Percentiles rank a stretch among this genome's conserved stretches.
Conservation (phyloP, 192 early-diverging fungal species). For the Kickxella alabastrina region DNA sequence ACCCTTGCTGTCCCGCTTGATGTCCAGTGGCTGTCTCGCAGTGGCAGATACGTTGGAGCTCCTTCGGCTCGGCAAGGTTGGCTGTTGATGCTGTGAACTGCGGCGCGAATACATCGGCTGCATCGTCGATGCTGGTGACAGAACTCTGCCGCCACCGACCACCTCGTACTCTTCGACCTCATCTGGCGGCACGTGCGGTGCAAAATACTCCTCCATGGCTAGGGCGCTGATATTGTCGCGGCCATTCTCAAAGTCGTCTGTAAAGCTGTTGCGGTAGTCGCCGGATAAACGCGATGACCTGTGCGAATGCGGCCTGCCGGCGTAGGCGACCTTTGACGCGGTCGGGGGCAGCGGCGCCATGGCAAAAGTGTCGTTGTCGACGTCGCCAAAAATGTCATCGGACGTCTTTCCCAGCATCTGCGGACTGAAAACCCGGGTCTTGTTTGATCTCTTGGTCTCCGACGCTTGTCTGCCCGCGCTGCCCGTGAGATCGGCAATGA, state of each 20-base stretch:
- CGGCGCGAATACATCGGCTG: conserved; percentile 40
- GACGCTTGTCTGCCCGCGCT: neutral
- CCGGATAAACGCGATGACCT: conserved; percentile 11
- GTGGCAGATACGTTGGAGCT: neutral
- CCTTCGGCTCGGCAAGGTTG: conserved; percentile 1
- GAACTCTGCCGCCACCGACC: conserved; percentile 25
- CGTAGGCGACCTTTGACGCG: neutral
- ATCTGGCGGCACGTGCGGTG: conserved; percentile 29
- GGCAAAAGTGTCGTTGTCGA: conserved; percentile 47
- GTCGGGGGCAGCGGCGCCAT: conserved; percentile 2
- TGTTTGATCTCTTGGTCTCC: neutral
- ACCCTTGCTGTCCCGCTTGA: conserved; percentile 10
- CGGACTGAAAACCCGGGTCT: conserved; percentile 11
- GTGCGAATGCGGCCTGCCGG: conserved; percentile 9
- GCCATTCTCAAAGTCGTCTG: conserved; percentile 43
- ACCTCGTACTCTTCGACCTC: conserved; percentile 45
- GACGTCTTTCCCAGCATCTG: conserved; percentile 32
- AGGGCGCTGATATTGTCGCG: conserved; percentile 39
- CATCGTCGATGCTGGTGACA: conserved; percentile 37
- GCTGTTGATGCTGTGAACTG: neutral
- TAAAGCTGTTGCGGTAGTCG: conserved; percentile 24
- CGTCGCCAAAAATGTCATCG: conserved; percentile 44
- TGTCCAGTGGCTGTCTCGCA: conserved; percentile 21
- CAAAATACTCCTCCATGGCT: conserved; percentile 45
- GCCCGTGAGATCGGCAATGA: conserved; percentile 20